Percentiles rank a stretch among this genome's conserved stretches.
phyloP scores from a whole-genome alignment of 495 filamentous ascomycete species.

The Neurospora sublineolata region DNA sequence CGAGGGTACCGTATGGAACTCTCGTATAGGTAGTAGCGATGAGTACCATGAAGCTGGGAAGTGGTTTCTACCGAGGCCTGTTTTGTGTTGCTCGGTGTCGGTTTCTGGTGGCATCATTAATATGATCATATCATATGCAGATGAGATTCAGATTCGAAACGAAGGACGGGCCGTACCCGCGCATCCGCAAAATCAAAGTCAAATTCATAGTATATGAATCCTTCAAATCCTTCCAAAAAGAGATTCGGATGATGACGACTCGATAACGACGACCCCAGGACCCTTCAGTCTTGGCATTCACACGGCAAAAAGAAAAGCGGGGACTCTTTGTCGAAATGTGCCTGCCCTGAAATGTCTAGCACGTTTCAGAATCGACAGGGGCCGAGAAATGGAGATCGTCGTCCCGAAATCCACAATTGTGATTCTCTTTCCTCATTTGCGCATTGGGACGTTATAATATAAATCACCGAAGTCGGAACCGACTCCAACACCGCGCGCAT shows the following conservation, averaged over 20 bases:
- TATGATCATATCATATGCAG: background rate
- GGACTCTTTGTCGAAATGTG: background rate
- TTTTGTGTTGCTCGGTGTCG: background rate
- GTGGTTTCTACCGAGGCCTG: background rate
- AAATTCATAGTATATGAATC: background rate
- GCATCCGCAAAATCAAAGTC: background rate
- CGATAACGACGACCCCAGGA: no score
- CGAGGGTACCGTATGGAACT: background rate
- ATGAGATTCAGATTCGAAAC: background rate
- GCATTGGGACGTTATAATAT: background rate
- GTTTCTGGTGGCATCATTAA: background rate
- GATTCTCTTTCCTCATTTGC: background rate
- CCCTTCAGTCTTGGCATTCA: background rate
- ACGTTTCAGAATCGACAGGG: conserved; percentile 15
- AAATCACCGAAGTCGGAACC: background rate
- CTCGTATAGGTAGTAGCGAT: background rate
- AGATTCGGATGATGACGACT: background rate
- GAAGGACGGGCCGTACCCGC: background rate
- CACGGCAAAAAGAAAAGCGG: background rate
- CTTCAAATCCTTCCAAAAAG: background rate
- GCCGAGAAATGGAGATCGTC: conserved; percentile 12
- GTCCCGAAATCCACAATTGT: background rate
- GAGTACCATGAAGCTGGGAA: background rate
- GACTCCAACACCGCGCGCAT: background rate
- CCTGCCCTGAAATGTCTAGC: background rate